These are phyloP conservation scores for Boletus tomentosulus DNA, from an alignment of 768 basidiomycete species.

Conservation along the genomic window DNA sequence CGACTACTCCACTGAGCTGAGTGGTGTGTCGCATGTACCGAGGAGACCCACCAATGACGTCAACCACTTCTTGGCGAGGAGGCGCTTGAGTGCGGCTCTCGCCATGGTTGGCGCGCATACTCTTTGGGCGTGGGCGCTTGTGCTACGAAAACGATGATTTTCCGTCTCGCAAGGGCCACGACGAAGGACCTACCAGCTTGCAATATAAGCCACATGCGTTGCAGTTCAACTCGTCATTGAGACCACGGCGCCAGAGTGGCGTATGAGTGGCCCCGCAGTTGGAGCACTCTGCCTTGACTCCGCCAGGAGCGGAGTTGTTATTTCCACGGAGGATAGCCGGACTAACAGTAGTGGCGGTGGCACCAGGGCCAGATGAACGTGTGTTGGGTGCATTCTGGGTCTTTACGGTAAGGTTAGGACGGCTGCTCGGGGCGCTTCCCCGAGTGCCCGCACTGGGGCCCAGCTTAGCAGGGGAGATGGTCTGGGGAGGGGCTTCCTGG, in stretches of 20 bases:
- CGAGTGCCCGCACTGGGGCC: conserved; percentile 51
- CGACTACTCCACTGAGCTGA: conserved; percentile 28
- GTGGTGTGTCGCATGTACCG: conserved; percentile 27
- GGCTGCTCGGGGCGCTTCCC: conserved; percentile 40
- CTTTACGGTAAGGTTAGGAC: conserved; percentile 60
- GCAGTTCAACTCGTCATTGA: conserved; percentile 87
- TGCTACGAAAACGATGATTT: conserved; percentile 43
- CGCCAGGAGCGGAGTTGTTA: conserved; percentile 44
- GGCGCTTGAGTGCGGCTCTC: conserved; percentile 63
- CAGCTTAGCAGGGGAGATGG: conserved; percentile 55
- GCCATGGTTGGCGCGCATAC: conserved; percentile 73
- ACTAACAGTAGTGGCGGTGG: conserved; percentile 58
- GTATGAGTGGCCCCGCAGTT: conserved; percentile 90
- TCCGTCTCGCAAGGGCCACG: no score
- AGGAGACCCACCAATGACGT: conserved; percentile 61
- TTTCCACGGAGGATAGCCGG: conserved; percentile 36
- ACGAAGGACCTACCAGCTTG: conserved; percentile 56
- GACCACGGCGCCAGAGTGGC: conserved; percentile 78
- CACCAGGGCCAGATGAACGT: conserved; percentile 58
- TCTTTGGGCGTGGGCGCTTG: conserved; percentile 85
- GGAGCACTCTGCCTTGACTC: conserved; percentile 78
- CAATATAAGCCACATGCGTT: conserved; percentile 88
- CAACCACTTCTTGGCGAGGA: conserved; percentile 66
- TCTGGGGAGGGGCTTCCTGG: conserved; percentile 45
- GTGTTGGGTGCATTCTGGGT: conserved; percentile 45